Evolutionary conservation across 2,329 filamentous ascomycete species (phyloP), one percentile per base, ranked within the genome.

Genomic region (Huntiella savannae): DNA sequence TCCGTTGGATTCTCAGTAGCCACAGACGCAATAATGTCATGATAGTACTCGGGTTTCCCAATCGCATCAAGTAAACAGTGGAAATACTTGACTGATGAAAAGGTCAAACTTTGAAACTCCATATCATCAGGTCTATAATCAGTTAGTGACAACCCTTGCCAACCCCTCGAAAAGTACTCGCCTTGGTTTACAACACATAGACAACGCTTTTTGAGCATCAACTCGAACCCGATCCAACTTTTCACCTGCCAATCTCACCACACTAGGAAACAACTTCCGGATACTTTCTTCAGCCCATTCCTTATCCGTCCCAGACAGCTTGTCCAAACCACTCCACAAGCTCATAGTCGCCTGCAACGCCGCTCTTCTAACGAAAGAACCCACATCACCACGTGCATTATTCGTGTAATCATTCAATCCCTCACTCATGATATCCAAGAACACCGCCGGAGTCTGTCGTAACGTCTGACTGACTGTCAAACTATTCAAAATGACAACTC

Each of bases 331-430:
- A 33, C 56, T 57, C 62, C 71, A 75, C 1, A 85, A 66, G 2
- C 75, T 75, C 50, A 73, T 73, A 1, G 88, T 73, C 12, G 83
- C 87, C 58, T 79, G 70, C 10, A 95, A 70, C 17, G 84, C 87
- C 59, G 87, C 80, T 4, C 88, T 65, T 3, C 91, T 73, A 3
- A 93, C 81, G 45, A 87, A 73, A 0, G 87, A 93, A 4, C 91
- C 91, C 42, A 96, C 72, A 56, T 98, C 91, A 12, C 91, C 91
- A 48, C 86, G 71, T 11, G 87, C 79, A 53, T 84, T 88, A 3
- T 84, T 87, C 0, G 84, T 93, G 56, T 96, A 96, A 58, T 98
- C 87, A 53, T 88, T 80, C 22, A 98, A 62, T 0, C 79, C 75
- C 36, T 71, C 69, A 0, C 60, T 56, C 6, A 80, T 59, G 1